Evolutionary conservation across 495 filamentous ascomycete genomes (phyloP).

Genomic region (Aspergillus cristatus): DNA sequence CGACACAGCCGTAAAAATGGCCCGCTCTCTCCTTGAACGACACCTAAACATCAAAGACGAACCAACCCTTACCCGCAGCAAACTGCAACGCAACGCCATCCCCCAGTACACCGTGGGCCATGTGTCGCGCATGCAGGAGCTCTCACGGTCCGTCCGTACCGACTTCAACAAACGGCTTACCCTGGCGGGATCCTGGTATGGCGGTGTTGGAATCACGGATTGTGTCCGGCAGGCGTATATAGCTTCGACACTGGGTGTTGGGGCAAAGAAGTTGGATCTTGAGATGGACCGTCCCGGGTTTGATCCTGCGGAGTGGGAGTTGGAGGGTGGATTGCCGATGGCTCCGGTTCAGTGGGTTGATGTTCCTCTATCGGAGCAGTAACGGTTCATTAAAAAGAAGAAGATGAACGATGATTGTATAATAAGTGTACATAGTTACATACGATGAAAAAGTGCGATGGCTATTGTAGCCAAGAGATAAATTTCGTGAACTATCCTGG

Average conservation of each 20-base stretch:
- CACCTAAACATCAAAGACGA: conserved; percentile 62
- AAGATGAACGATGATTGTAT: too few relatives aligned
- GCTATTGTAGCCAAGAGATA: not conserved
- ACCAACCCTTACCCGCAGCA: conserved; percentile 46
- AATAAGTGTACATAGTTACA: too few relatives aligned
- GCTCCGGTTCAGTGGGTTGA: conserved; percentile 18
- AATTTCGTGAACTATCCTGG: too few relatives aligned
- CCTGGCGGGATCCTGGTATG: conserved; percentile 76
- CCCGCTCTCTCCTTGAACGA: conserved; percentile 53
- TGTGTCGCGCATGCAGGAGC: conserved; percentile 46
- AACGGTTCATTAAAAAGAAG: conserved; percentile 3
- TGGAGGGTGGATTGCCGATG: conserved; percentile 29
- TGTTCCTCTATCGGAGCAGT: not conserved
- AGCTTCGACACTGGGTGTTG: conserved; percentile 9
- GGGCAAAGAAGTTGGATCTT: conserved; percentile 17
- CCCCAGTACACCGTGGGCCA: conserved; percentile 86
- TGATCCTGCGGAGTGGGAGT: conserved; percentile 15
- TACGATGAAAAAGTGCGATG: too few relatives aligned
- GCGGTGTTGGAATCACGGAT: conserved; percentile 53
- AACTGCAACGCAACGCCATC: conserved; percentile 68
- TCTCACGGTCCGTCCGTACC: conserved; percentile 43
- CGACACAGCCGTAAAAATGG: conserved; percentile 56
- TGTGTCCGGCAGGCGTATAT: conserved; percentile 43
- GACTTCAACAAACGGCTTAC: conserved; percentile 55
- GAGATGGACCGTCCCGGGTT: conserved; percentile 11